Base-by-base conservation (phyloP, 129 eudicot species). In the Artemisia argyi region DNA sequence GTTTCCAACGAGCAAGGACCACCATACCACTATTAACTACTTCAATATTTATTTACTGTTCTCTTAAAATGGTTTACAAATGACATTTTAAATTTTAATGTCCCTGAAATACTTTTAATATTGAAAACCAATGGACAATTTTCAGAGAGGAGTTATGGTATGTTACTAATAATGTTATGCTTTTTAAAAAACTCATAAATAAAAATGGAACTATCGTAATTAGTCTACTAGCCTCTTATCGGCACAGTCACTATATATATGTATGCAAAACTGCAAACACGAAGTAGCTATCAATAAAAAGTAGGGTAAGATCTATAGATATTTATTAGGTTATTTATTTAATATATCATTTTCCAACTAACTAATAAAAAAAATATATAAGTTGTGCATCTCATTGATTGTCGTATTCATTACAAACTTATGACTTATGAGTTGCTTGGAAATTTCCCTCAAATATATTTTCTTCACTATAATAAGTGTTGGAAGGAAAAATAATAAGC, bases 1-100 rank as follows among this genome's bases (percentile, higher is more conserved):
- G 63, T 53, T 69, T 69, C 63, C 62, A n/a, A 17, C 18, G 49
- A 12, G 58, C 7, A 71, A 39, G 66, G 75, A 71, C 75, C 75
- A 20, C 66, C 66, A 42, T 35, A 55, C 56, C 44, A 22, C n/a
- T n/a, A n/a, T 12, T 19, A 5, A 32, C 42, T 13, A 32, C n/a
- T n/a, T n/a, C 26, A 20, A 11, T 26, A 7, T 8, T 60, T 12
- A 35, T 19, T 60, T 59, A 14, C 14, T 19, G 4, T 22, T 11
- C 11, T 12, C 18, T 24, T 13, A 32, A 56, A 60, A 20, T 60
- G 7, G 30, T 4, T 11, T 12, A 60, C 35, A 30, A 30, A 4
- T 30, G 35, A 4, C 35, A 30, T 30, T 30, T 28, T 28, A 28
- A n/a, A n/a, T n/a, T n/a, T n/a, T n/a, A n/a, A n/a, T n/a, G n/a